Conservation (phyloP, 148 eudicot species). For the Amaranthus cruentus region DNA sequence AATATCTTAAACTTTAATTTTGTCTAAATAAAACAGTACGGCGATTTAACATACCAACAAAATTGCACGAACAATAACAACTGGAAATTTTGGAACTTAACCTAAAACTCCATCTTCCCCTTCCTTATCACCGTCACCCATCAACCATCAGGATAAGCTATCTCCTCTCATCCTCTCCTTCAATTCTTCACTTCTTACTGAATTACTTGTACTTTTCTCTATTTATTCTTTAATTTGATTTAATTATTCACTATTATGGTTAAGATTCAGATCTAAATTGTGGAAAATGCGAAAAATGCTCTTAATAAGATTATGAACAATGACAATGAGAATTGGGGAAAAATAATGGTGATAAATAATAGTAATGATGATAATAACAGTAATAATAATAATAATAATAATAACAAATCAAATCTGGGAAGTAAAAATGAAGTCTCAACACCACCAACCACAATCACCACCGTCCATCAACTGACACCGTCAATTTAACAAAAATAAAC, state of each 20-base stretch:
- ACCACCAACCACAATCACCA: constrained; percentile 8
- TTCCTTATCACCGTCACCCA: not conserved
- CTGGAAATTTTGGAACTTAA: not conserved
- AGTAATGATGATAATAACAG: not conserved
- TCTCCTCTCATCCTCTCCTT: constrained; percentile 6
- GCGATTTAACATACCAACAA: not conserved
- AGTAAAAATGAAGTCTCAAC: constrained; percentile 8
- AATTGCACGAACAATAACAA: not conserved
- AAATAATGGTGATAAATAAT: too few species aligned
- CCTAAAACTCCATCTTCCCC: too few species aligned
- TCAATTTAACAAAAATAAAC: constrained; percentile 16
- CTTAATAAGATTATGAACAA: too few species aligned
- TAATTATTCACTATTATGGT: too few species aligned
- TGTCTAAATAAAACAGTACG: too few species aligned
- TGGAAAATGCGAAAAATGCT: too few species aligned
- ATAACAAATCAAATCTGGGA: constrained; percentile 17
- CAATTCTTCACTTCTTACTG: not conserved
- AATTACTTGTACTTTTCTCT: too few species aligned
- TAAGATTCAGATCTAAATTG: too few species aligned
- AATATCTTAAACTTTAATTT: not conserved
- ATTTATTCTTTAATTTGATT: too few species aligned
- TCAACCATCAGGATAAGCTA: not conserved
- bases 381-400: constrained; percentile 16
- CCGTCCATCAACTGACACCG: constrained; percentile 19
- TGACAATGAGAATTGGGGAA: too few species aligned